Evolutionary conservation across 164 flowering plant genomes (phyloP), one percentile per base, ranked within the genome.

Genomic region (Magnolia sinica): DNA sequence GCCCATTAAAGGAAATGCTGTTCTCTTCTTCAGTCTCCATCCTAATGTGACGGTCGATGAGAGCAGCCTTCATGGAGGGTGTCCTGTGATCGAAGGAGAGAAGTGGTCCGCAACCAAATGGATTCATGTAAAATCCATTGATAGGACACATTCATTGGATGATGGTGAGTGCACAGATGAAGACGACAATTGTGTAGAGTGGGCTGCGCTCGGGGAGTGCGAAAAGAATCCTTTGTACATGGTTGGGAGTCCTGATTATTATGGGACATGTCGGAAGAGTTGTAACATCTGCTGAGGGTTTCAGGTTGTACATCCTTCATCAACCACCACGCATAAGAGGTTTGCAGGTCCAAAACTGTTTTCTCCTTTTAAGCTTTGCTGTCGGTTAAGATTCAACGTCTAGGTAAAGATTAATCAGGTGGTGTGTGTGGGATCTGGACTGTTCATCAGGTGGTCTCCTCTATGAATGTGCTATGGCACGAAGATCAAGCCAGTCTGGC

Each of bases 161-260:
- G 79, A 77, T 31, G 76, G 55, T 58, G 91, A 84, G n/a, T 96
- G 99, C 88, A 85, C 81, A 0, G 99, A 96, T 84, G 95, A 92
- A 78, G 88, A 92, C 74, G 92, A 90, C 0, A 87, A 75, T 64
- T 94, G 98, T 76, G 77, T 86, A 3, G 70, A 71, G 0, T 96
- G 98, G 99, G 98, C 98, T 76, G 86, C 88, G 8, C 10, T 59
- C 8, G 99, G 99, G 16, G 99, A 94, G 78, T 96, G 99, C 78
- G 78, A 88, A 68, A 88, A 79, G 82, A 95, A 95, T 76, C 89
- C 96, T 7, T 81, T 88, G 0, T 95, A 79, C 83, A 95, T 95
- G 99, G 50, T 88, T 23, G 99, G 99, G 50, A 81, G 91, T 71
- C 88, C 91, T 51, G 97, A 90, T 81, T 91, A 89, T 73, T 89